phyloP scores from a whole-genome alignment of 768 basidiomycete genomes.

The Auricularia cornea region DNA sequence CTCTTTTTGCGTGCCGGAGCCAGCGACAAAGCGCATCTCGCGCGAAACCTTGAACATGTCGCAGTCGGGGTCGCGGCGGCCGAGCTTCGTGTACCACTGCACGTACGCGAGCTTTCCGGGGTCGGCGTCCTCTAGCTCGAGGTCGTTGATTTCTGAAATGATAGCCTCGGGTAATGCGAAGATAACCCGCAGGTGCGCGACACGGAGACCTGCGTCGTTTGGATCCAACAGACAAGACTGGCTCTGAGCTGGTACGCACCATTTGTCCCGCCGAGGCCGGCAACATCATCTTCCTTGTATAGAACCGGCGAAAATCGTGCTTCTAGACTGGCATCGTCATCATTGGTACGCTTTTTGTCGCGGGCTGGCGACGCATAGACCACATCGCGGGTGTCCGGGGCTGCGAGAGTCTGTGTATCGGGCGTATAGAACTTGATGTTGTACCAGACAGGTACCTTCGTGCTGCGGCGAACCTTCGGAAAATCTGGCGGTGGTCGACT shows the following conservation, averaged over 20 bases:
- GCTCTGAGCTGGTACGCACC: not conserved
- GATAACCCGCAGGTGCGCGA: not conserved
- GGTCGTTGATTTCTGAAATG: not conserved
- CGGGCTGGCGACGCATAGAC: conserved; percentile 11
- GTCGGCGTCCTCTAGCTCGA: not conserved
- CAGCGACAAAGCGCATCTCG: not conserved
- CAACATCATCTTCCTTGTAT: not conserved
- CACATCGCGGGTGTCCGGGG: conserved; percentile 9
- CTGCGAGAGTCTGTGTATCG: conserved; percentile 21
- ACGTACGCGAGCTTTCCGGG: not conserved
- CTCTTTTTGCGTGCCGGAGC: not conserved
- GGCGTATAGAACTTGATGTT: conserved; percentile 20
- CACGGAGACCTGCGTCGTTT: not conserved
- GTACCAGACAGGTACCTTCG: conserved; percentile 16
- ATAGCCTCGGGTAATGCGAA: not conserved
- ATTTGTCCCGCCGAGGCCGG: not conserved
- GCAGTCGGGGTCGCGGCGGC: not conserved
- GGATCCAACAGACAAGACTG: not conserved
- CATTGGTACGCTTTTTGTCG: not conserved
- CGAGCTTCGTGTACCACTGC: not conserved
- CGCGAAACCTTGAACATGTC: not conserved
- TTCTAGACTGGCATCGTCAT: not conserved
- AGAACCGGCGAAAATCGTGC: not conserved
- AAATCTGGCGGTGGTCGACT: not conserved
- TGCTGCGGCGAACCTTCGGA: not conserved